A percentile compares a stretch with the other conserved stretches of the same genome.
Conservation (phyloP, 2,329 filamentous ascomycete species). For the Esteya vermicola region DNA sequence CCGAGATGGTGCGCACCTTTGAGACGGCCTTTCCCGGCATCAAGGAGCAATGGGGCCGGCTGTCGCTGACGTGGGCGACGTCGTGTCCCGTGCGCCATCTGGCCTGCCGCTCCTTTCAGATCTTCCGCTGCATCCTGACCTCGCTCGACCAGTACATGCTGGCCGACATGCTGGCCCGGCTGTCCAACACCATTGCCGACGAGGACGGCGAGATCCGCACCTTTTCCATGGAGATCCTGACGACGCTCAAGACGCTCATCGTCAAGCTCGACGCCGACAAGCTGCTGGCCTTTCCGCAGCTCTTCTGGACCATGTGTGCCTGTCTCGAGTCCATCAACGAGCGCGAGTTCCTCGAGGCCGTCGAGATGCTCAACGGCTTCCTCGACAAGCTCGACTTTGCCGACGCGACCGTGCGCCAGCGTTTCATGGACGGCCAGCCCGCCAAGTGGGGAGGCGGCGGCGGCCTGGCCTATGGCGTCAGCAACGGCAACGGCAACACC, state of each 20-base stretch:
- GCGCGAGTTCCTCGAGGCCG: conserved; percentile 78
- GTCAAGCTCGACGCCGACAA: conserved; percentile 66
- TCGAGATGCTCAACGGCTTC: conserved; percentile 82
- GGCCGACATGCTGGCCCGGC: conserved; percentile 84
- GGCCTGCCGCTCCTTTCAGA: conserved; percentile 92
- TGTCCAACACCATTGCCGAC: conserved; percentile 95
- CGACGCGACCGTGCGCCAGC: conserved; percentile 50
- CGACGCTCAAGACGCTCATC: conserved; percentile 84
- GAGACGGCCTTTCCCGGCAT: conserved; percentile 72
- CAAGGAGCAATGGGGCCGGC: conserved; percentile 79
- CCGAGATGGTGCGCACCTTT: conserved; percentile 74
- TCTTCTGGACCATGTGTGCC: conserved; percentile 96
- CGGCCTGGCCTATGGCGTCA: too few relatives aligned
- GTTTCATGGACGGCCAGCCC: conserved; percentile 67
- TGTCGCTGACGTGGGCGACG: conserved; percentile 89
- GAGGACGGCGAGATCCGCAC: conserved; percentile 89
- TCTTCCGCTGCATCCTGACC: conserved; percentile 87
- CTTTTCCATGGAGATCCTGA: conserved; percentile 95
- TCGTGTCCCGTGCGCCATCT: conserved; percentile 91
- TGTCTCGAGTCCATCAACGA: conserved; percentile 96
- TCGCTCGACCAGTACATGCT: conserved; percentile 88
- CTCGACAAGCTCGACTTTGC: conserved; percentile 72
- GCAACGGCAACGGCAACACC: too few relatives aligned
- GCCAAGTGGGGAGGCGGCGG: conserved; percentile 75
- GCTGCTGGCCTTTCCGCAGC: conserved; percentile 77